These are phyloP conservation scores for Trichopus zeylanicus DNA, from an alignment of 116 monocot species.

Conservation along the genomic window DNA sequence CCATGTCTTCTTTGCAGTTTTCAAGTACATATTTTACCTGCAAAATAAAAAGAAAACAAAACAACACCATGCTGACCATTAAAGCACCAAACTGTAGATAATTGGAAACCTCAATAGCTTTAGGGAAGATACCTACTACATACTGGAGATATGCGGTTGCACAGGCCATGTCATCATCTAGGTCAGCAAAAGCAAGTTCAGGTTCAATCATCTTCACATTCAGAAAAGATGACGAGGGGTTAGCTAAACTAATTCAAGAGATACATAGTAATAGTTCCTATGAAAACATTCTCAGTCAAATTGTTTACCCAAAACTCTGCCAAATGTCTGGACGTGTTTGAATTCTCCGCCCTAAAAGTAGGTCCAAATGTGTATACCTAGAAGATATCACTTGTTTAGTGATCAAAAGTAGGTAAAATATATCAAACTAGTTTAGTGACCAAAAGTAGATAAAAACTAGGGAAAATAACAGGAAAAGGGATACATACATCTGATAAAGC, in stretches of 20 bases:
- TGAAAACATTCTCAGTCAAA: not conserved
- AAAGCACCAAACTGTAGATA: not conserved
- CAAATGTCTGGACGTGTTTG: conserved; percentile 90
- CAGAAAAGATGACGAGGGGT: conserved; percentile 4
- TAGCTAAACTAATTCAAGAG: conserved; percentile 8
- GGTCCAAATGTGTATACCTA: conserved; percentile 98
- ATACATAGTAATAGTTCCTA: not conserved
- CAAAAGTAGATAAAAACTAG: not conserved
- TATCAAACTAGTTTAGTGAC: not conserved
- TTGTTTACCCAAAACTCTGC: conserved; percentile 97
- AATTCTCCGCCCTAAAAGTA: conserved; percentile 97
- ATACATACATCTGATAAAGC: conserved; percentile 84
- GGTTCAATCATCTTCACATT: conserved; percentile 90
- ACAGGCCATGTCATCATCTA: conserved; percentile 97
- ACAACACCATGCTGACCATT: not conserved
- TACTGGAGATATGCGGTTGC: conserved; percentile 99
- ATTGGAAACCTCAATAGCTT: not conserved
- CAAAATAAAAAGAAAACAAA: conserved; percentile 6
- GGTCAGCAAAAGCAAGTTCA: conserved; percentile 96
- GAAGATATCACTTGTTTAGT: not conserved
- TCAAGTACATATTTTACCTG: conserved; percentile 90
- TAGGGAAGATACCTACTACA: conserved; percentile 78
- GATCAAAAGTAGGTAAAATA: not conserved
- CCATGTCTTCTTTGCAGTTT: conserved; percentile 97
- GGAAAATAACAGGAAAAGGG: conserved; percentile 4